phyloP scores from a whole-genome alignment of 2,329 filamentous ascomycete genomes.

The Pochonia chlamydosporia region DNA sequence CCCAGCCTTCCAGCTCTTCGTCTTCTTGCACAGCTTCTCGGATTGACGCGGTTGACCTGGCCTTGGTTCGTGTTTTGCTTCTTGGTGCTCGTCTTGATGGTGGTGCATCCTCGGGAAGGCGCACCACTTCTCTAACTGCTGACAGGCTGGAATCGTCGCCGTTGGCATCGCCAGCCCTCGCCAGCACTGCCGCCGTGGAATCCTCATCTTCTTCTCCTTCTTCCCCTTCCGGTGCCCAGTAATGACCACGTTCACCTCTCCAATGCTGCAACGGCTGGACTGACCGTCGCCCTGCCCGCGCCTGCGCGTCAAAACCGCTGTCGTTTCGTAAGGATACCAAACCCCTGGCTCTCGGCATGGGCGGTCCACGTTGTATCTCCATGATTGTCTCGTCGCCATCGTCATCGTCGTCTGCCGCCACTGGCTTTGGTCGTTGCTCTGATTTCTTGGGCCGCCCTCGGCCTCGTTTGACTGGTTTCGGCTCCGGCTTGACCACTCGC shows the following conservation, averaged over 20 bases:
- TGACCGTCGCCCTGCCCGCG: slow-evolving; percentile 72
- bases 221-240: slow-evolving; percentile 64
- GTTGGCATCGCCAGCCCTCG: too few relatives aligned
- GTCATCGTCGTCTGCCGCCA: slow-evolving; percentile 27
- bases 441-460: slow-evolving; percentile 9
- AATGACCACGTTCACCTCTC: slow-evolving; percentile 83
- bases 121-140: slow-evolving; percentile 71
- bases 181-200: too few relatives aligned
- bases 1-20: slow-evolving; percentile 62
- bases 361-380: slow-evolving; percentile 48
- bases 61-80: slow-evolving; percentile 22
- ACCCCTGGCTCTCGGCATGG: slow-evolving; percentile 48
- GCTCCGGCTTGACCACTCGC: not conserved
- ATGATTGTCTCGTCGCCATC: slow-evolving; percentile 40
- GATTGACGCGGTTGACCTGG: slow-evolving; percentile 23
- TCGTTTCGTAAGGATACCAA: slow-evolving; percentile 47
- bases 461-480: slow-evolving; percentile 4
- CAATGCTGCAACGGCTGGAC: slow-evolving; percentile 78
- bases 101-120: slow-evolving; percentile 55
- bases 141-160: slow-evolving; percentile 52
- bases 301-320: slow-evolving; percentile 48
- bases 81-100: slow-evolving; percentile 18
- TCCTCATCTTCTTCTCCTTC: slow-evolving; percentile 49
- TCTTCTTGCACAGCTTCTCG: slow-evolving; percentile 38
- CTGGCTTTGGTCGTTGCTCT: slow-evolving; percentile 18